Evolutionary conservation across 2,329 filamentous ascomycete genomes (phyloP).

Genomic region (Chaetomiaceae sp.): DNA sequence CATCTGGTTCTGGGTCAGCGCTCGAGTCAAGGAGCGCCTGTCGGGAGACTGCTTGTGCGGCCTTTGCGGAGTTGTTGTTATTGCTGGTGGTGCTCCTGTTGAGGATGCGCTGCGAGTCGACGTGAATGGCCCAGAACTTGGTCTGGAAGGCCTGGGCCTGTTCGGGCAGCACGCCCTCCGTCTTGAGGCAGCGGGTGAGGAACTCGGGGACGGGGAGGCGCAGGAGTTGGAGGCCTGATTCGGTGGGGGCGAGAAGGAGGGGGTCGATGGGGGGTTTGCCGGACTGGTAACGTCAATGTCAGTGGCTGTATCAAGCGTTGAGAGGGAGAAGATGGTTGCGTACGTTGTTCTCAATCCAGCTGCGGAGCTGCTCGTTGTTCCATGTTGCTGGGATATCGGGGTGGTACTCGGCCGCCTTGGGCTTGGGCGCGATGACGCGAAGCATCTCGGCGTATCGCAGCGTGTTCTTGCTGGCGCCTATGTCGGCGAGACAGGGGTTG

Average conservation of each 20-base stretch:
- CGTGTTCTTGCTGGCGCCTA: conserved; percentile 44
- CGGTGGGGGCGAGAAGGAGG: conserved; percentile 35
- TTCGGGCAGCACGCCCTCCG: conserved; percentile 32
- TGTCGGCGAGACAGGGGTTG: conserved; percentile 43
- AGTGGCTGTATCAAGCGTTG: background rate
- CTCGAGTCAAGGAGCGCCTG: conserved; percentile 27
- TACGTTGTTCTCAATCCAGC: conserved; percentile 41
- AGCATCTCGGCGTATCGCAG: conserved; percentile 47
- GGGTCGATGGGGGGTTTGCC: conserved; percentile 35
- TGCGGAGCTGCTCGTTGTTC: conserved; percentile 36
- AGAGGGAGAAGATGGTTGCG: conserved; percentile 19
- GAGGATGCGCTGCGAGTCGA: conserved; percentile 37
- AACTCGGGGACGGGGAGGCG: conserved; percentile 39
- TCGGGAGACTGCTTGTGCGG: background rate
- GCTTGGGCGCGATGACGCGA: conserved; percentile 35
- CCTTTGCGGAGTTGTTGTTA: background rate
- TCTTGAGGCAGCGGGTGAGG: conserved; percentile 38
- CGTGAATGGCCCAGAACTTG: conserved; percentile 41
- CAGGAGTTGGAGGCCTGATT: conserved; percentile 40
- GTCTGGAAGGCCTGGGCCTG: conserved; percentile 40
- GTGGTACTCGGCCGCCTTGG: conserved; percentile 26
- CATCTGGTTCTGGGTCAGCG: conserved; percentile 28
- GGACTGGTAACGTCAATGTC: conserved; percentile 30
- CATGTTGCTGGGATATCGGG: conserved; percentile 35
- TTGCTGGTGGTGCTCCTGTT: background rate